These are phyloP conservation scores for Delitschia confertaspora DNA, from an alignment of 495 filamentous ascomycete genomes.

Conservation along the genomic window DNA sequence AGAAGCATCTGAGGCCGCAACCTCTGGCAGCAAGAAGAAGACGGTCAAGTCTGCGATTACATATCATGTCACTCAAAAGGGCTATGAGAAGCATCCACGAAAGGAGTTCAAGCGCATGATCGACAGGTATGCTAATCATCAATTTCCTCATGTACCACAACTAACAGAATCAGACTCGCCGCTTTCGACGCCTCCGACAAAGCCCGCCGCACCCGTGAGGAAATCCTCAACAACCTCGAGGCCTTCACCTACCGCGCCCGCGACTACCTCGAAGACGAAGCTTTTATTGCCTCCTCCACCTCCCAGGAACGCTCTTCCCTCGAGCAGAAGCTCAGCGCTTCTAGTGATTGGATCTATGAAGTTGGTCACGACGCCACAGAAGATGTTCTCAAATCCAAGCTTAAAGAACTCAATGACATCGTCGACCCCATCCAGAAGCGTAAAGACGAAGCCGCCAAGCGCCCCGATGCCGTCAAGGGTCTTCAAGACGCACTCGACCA, in stretches of 20 bases:
- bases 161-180: constrained; percentile 45
- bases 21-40: constrained; percentile 46
- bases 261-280: constrained; percentile 66
- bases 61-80: constrained; percentile 52
- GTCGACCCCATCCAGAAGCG: constrained; percentile 60
- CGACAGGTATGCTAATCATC: constrained; percentile 32
- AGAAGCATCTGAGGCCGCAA: constrained; percentile 38
- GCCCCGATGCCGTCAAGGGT: constrained; percentile 55
- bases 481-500: constrained; percentile 54
- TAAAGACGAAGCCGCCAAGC: constrained; percentile 54
- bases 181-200: constrained; percentile 79
- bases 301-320: constrained; percentile 52
- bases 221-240: constrained; percentile 85
- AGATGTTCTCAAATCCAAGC: constrained; percentile 60
- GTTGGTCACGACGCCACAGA: constrained; percentile 68
- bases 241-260: constrained; percentile 84
- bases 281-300: constrained; percentile 62
- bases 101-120: constrained; percentile 57
- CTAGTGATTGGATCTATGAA: constrained; percentile 84
- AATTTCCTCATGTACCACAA: neutral
- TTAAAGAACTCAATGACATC: constrained; percentile 63
- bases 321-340: constrained; percentile 52
- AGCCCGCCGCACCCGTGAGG: constrained; percentile 67
- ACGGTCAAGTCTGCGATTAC: constrained; percentile 61
- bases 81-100: constrained; percentile 49